phyloP scores from a whole-genome alignment of 805 yeast species.

The Metschnikowia cubensis region DNA sequence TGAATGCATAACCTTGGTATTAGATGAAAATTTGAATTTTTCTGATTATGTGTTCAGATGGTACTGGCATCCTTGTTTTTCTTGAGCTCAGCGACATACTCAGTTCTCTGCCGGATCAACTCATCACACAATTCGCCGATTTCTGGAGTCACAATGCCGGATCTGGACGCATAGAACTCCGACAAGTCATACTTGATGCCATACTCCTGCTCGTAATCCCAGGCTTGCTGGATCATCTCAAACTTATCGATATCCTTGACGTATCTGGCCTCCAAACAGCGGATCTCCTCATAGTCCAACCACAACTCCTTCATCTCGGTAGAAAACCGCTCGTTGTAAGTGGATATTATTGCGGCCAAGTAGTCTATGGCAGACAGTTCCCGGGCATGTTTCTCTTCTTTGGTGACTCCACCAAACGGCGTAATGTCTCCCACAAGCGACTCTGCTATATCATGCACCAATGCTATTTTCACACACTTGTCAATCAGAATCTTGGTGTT shows the following conservation, averaged over 20 bases:
- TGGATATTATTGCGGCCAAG: conserved; percentile 53
- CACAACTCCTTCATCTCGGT: conserved; percentile 65
- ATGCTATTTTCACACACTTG: conserved; percentile 78
- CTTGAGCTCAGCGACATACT: conserved; percentile 9
- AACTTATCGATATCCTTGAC: conserved; percentile 94
- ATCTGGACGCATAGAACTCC: conserved; percentile 65
- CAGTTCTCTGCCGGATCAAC: conserved; percentile 19
- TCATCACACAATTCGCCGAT: conserved; percentile 65
- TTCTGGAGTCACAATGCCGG: conserved; percentile 65
- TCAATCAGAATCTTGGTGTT: conserved; percentile 51
- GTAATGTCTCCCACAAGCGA: conserved; percentile 92
- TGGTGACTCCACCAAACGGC: conserved; percentile 63
- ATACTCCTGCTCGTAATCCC: conserved; percentile 73
- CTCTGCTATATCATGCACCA: conserved; percentile 94
- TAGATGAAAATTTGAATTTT: too few species aligned
- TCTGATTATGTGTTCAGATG: too few species aligned
- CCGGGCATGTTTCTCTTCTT: conserved; percentile 78
- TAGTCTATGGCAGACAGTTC: conserved; percentile 72
- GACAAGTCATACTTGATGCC: conserved; percentile 55
- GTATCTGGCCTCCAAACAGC: conserved; percentile 77
- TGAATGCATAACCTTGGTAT: too few species aligned
- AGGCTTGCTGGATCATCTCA: conserved; percentile 78
- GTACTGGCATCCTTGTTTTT: neutral
- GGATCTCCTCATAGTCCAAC: conserved; percentile 85
- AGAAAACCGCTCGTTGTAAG: conserved; percentile 63